These are phyloP conservation scores for Sinapis alba DNA, from an alignment of 441 rosid genomes.

Conservation along the genomic window DNA sequence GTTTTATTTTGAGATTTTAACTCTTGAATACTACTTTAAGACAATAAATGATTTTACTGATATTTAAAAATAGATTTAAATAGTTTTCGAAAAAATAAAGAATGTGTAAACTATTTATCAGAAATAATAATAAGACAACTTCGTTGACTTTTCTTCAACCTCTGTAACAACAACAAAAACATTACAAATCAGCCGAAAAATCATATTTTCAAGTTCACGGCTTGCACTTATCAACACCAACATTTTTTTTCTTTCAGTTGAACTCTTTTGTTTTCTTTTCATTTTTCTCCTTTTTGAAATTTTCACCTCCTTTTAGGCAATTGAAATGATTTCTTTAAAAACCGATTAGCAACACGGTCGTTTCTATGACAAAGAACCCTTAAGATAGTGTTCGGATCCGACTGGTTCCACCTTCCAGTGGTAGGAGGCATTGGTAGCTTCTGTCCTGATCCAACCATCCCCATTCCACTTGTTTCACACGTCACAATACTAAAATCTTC, in stretches of 20 bases:
- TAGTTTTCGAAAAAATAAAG: too few species aligned
- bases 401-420: constrained; percentile 74
- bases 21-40: too few species aligned
- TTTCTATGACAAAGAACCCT: constrained; percentile 83
- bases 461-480: constrained; percentile 68
- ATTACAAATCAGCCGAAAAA: constrained; percentile 13
- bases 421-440: constrained; percentile 91
- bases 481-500: constrained; percentile 78
- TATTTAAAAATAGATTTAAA: too few species aligned
- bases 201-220: neutral
- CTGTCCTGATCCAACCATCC: constrained; percentile 52
- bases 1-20: too few species aligned
- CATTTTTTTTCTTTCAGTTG: neutral
- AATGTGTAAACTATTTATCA: neutral
- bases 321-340: constrained; percentile 73
- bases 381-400: constrained; percentile 80
- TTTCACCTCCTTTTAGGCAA: constrained; percentile 59
- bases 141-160: constrained; percentile 1
- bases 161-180: constrained; percentile 1
- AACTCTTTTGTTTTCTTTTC: neutral
- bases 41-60: too few species aligned
- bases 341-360: constrained; percentile 65
- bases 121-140: neutral
- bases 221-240: neutral
- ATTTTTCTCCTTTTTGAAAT: neutral